These are phyloP conservation scores for Pyrus betulifolia DNA, from an alignment of 306 rosid species.

Conservation along the genomic window DNA sequence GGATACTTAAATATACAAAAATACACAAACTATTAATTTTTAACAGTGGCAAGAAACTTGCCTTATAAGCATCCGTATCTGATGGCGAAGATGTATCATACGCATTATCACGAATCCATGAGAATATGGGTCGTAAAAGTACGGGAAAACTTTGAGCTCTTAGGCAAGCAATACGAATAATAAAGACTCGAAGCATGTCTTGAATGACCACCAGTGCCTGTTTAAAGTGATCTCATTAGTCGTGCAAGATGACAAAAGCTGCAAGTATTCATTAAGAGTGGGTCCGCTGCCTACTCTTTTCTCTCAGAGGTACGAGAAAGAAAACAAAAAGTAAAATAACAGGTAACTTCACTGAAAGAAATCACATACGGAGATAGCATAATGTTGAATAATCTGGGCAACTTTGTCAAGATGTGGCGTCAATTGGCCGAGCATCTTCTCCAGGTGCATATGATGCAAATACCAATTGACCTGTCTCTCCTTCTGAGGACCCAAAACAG, in stretches of 20 bases:
- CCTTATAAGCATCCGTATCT: constrained; percentile 74
- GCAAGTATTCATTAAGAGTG: background rate
- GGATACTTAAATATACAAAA: background rate
- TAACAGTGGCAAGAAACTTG: constrained; percentile 13
- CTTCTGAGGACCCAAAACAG: constrained; percentile 70
- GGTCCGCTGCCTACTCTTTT: background rate
- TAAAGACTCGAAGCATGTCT: constrained; percentile 82
- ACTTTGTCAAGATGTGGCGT: constrained; percentile 67
- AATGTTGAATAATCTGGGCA: constrained; percentile 79
- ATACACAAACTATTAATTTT: constrained; percentile 1
- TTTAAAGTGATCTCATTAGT: constrained; percentile 12
- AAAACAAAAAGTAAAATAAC: background rate
- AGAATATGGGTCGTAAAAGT: constrained; percentile 60
- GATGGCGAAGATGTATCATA: constrained; percentile 47
- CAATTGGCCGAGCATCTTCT: constrained; percentile 72
- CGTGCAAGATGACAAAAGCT: background rate
- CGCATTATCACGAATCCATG: constrained; percentile 44
- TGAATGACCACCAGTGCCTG: constrained; percentile 82
- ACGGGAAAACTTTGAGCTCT: constrained; percentile 50
- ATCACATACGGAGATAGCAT: constrained; percentile 83
- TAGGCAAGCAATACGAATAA: constrained; percentile 61
- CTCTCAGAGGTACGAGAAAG: background rate
- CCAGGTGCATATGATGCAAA: constrained; percentile 62
- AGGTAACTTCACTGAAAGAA: constrained; percentile 3
- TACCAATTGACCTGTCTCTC: constrained; percentile 86